A percentile compares a stretch with the other conserved stretches of the same genome.
Conservation (phyloP, 768 basidiomycete species). For the Chalciporus pseudorubinellus region DNA sequence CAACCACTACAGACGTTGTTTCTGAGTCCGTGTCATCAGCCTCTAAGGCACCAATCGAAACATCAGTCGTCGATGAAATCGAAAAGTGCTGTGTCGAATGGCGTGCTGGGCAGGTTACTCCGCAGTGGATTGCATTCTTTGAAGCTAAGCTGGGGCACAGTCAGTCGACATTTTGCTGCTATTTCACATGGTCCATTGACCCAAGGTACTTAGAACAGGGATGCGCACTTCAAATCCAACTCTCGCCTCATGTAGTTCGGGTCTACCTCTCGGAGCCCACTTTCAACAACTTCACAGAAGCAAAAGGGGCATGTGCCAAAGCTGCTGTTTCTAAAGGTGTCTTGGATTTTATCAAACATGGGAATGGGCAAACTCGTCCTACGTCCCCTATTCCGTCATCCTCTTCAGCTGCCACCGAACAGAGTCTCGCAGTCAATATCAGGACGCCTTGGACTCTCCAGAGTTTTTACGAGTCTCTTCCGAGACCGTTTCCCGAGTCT, state of each 20-base stretch:
- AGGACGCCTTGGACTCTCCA: conserved; percentile 44
- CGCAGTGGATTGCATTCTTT: conserved; percentile 51
- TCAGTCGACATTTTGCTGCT: conserved; percentile 25
- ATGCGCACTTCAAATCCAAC: conserved; percentile 53
- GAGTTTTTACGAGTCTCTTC: conserved; percentile 61
- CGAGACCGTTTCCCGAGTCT: conserved; percentile 58
- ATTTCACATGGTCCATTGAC: not conserved
- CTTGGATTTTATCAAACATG: conserved; percentile 56
- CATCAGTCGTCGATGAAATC: conserved; percentile 39
- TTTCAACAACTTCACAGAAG: conserved; percentile 41
- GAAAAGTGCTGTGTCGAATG: conserved; percentile 54
- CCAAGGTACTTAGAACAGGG: conserved; percentile 42
- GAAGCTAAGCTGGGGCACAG: conserved; percentile 46
- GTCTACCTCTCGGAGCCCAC: conserved; percentile 51
- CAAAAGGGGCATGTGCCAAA: conserved; percentile 53
- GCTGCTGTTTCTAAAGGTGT: conserved; percentile 52
- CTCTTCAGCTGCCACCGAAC: conserved; percentile 4
- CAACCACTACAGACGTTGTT: conserved; percentile 22
- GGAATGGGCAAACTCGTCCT: conserved; percentile 49
- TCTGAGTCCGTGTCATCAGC: not conserved
- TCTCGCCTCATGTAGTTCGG: conserved; percentile 48
- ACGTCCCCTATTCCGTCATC: conserved; percentile 19
- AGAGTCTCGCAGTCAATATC: not conserved
- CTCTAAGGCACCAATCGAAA: not conserved
- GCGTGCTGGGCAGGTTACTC: conserved; percentile 49